Base-by-base conservation (phyloP, 495 filamentous ascomycete genomes). In the Delitschia confertaspora region DNA sequence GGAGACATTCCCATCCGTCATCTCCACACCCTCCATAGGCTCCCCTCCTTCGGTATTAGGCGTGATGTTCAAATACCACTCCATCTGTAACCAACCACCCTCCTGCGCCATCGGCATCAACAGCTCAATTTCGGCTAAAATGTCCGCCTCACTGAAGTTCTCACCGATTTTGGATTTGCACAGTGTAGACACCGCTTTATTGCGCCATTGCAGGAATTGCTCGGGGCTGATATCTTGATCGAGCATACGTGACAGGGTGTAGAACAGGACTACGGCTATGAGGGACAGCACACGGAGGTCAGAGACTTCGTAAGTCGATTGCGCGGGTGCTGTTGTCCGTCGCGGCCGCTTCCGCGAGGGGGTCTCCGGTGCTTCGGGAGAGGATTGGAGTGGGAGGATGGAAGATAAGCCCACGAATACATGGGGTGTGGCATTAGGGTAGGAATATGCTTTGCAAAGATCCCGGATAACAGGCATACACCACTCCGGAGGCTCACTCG, bases 251-350 rank as follows among this genome's bases (percentile, higher is more conserved):
- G 45, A 42, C 1, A 52, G 63, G 32, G 66, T 68, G 38, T 82
- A 76, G 49, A 86, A 78, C 49, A 77, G 82, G 1, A 91, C 59
- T 0, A 80, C 80, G 0, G 82, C 78, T n/a, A 85, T 61, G 11
- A 83, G 53, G 0, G 73, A 55, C 0, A 72, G 64, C 1, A 74
- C 27, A 0, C 51, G 74, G 61, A n/a, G 57, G 45, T 45, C 53
- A 4, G 53, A 26, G 5, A 53, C 27, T 39, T 47, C 38, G 21
- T 34, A 22, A 9, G 23, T 30, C 19, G 29, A 14, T 33, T 35
- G 31, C 6, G n/a, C 44, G 3, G 48, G 32, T 6, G 23, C 27
- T 23, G 37, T 38, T 19, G 46, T 18, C 4, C 52, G 46, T 11
- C 51, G 51, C n/a, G 39, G 23, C 26, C 47, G 49, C 33, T 37